These are phyloP conservation scores for Pythium diclinum DNA, from an alignment of 352 stramenopile species.

Conservation along the genomic window DNA sequence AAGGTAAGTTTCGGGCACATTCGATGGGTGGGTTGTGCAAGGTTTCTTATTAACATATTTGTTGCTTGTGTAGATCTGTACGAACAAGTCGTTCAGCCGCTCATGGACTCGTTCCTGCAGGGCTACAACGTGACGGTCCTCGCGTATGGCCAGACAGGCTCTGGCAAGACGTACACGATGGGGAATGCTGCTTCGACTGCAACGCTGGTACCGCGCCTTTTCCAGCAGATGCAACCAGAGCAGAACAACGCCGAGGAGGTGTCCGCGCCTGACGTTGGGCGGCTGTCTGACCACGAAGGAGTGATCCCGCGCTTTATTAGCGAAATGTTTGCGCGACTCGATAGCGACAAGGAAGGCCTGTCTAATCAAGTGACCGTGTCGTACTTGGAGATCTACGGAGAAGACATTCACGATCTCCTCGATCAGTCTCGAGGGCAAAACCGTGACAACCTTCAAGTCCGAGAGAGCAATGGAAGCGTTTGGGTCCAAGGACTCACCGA, in stretches of 20 bases:
- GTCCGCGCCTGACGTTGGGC: conserved; percentile 11
- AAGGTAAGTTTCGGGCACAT: conserved; percentile 25
- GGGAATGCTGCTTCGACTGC: conserved; percentile 53
- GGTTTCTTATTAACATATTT: background rate
- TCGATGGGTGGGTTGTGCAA: background rate
- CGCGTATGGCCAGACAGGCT: conserved; percentile 83
- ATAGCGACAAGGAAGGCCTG: conserved; percentile 30
- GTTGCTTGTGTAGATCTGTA: conserved; percentile 48
- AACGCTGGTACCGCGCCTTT: conserved; percentile 37
- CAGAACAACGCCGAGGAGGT: conserved; percentile 7
- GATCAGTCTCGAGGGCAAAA: conserved; percentile 32
- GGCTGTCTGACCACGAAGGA: conserved; percentile 55
- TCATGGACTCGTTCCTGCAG: conserved; percentile 81
- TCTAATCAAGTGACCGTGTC: conserved; percentile 71
- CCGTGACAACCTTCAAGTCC: conserved; percentile 58
- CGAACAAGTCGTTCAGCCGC: conserved; percentile 63
- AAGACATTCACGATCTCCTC: conserved; percentile 96
- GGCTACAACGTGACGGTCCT: conserved; percentile 90
- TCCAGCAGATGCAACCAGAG: conserved; percentile 22
- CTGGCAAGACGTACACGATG: conserved; percentile 86
- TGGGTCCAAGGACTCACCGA: conserved; percentile 81
- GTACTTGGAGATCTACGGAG: conserved; percentile 96
- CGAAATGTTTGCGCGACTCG: conserved; percentile 62
- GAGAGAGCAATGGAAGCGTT: conserved; percentile 66
- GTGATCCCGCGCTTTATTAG: conserved; percentile 84